Base-by-base conservation (phyloP, 1,284 basidiomycete genomes). In the Rhodotorula sp. region DNA sequence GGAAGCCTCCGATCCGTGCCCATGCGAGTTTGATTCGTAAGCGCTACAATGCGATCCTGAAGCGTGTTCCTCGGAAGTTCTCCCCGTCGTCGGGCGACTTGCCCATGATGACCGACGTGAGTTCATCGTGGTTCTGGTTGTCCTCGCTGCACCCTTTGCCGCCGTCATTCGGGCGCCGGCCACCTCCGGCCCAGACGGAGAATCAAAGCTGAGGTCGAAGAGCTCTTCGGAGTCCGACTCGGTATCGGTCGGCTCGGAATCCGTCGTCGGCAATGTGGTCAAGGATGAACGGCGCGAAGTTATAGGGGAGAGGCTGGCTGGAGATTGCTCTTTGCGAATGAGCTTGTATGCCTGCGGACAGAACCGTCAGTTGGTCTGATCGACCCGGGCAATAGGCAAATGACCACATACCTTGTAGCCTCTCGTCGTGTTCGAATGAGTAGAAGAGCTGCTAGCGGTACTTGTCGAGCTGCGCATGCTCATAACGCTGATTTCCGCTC, bases 181-280 rank as follows among this genome's bases (percentile, higher is more conserved):
- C 37, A 10, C 12, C 44, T 18, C 4, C 0, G 24, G 24, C 48
- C 42, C 22, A 53, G 48, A n/a, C 22, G 64, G 7, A 12, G 64
- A 59, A 26, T 70, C 69, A 42, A 70, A 60, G 1, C 62, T 51
- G 1, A 70, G 59, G 55, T 70, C 69, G 33, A 70, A 70, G 29
- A 67, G 3, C 26, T 65, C 65, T 14, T 70, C 69, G 14, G 62
- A 61, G 2, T 48, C 66, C 18, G 59, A 57, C 8, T 26, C 18
- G 3, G 69, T 59, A 6, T 42, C 60, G 15, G 37, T 12, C 10
- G 37, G 37, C 37, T 18, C 29, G 22, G 64, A 60, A 30, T 26
- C 48, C 15, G 64, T 22, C 24, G 56, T 24, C 24, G 44, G 22
- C 12, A 15, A 26, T 30, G 37, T 37, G 53, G 48, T n/a, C 10